Percentiles rank a stretch among this genome's conserved stretches.
Conservation (phyloP, 805 yeast genomes). For the Kazachstania africana region DNA sequence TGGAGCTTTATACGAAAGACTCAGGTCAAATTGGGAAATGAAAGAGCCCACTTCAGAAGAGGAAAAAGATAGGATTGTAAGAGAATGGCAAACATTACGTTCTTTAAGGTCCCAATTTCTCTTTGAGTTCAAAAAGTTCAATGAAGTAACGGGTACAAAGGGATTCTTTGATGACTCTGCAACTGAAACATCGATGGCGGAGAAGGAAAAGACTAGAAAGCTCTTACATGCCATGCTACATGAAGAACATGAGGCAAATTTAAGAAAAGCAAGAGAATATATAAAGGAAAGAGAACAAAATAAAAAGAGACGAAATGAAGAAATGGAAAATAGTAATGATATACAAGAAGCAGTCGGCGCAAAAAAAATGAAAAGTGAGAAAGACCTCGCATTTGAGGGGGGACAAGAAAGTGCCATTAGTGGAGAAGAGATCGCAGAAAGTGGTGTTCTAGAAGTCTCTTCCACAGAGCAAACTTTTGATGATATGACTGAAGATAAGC, state of each 20-base stretch:
- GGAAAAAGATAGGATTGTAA: constrained; percentile 16
- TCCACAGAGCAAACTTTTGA: too few relatives aligned
- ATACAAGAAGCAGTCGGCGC: neutral
- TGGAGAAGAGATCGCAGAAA: neutral
- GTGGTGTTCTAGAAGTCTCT: too few relatives aligned
- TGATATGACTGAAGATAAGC: too few relatives aligned
- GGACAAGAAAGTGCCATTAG: neutral
- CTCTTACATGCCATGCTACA: constrained; percentile 6
- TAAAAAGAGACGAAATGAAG: constrained; percentile 11
- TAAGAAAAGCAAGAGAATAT: constrained; percentile 15
- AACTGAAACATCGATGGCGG: constrained; percentile 8
- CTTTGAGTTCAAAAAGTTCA: constrained; percentile 28
- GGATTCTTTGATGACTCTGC: constrained; percentile 28
- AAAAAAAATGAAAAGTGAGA: neutral
- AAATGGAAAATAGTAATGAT: neutral
- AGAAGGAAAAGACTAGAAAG: constrained; percentile 4
- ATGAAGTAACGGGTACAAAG: constrained; percentile 26
- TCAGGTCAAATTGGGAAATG: constrained; percentile 8
- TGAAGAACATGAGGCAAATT: constrained; percentile 11
- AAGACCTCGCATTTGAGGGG: neutral
- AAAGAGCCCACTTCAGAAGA: constrained; percentile 2
- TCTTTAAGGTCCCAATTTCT: constrained; percentile 28
- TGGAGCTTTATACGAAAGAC: constrained; percentile 9
- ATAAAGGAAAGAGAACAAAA: constrained; percentile 5
- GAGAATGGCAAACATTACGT: constrained; percentile 35